Conservation (phyloP, 768 basidiomycete genomes). For the Dacryopinax spathularia region DNA sequence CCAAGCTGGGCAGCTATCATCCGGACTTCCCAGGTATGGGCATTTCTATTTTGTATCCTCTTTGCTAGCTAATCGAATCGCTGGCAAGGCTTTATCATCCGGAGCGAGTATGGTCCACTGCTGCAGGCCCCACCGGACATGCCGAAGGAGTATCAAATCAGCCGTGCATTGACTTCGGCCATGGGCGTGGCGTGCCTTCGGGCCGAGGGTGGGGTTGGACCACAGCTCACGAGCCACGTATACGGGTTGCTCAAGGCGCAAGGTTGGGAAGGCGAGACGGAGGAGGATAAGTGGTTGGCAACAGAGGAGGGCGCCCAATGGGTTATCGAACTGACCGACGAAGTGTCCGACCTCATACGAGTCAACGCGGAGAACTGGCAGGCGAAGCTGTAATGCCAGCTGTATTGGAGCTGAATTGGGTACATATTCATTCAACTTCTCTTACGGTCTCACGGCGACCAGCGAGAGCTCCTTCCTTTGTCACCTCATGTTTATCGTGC, state of each 20-base stretch:
- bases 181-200: constrained; percentile 76
- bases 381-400: constrained; percentile 41
- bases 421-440: no score
- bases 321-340: constrained; percentile 72
- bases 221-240: constrained; percentile 76
- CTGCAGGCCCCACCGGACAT: constrained; percentile 55
- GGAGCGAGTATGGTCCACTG: constrained; percentile 62
- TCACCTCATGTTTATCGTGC: no score
- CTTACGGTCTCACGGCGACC: no score
- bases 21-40: constrained; percentile 85
- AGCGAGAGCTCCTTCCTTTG: no score
- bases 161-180: constrained; percentile 68
- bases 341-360: constrained; percentile 59
- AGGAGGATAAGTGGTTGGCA: constrained; percentile 59
- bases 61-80: neutral
- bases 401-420: no score
- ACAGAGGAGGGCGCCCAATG: constrained; percentile 80
- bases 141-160: constrained; percentile 47
- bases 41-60: constrained; percentile 12
- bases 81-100: constrained; percentile 60
- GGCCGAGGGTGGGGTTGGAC: constrained; percentile 69
- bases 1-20: constrained; percentile 76
- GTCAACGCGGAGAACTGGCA: constrained; percentile 22
- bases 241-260: constrained; percentile 83
- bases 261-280: constrained; percentile 31